phyloP scores from a whole-genome alignment of 768 basidiomycete genomes.

The Hydnum rufescens region DNA sequence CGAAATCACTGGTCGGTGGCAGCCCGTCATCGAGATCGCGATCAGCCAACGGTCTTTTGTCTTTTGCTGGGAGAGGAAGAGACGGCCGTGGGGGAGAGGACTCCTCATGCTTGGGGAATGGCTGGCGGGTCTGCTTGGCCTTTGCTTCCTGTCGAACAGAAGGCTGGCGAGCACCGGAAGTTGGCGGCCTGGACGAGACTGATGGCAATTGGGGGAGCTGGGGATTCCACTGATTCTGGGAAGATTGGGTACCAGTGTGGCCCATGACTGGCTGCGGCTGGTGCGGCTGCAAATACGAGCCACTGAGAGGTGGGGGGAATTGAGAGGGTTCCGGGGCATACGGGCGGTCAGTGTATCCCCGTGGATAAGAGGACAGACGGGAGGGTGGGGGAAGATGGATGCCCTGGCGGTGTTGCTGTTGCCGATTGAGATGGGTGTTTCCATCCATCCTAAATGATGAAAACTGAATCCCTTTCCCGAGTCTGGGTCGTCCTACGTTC shows the following conservation, averaged over 20 bases:
- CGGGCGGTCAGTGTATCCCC: no score
- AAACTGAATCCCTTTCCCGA: no score
- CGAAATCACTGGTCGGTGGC: constrained; percentile 83
- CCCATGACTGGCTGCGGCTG: not conserved
- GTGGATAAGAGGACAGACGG: not conserved
- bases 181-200: not conserved
- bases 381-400: not conserved
- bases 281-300: not conserved
- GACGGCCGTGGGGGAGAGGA: constrained; percentile 1
- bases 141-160: not conserved
- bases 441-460: not conserved
- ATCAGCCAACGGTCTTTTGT: not conserved
- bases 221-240: no score
- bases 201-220: not conserved
- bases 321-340: not conserved
- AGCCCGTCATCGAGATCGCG: constrained; percentile 42
- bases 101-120: not conserved
- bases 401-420: not conserved
- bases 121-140: not conserved
- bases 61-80: constrained; percentile 1
- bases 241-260: no score
- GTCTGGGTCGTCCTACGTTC: no score
- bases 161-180: not conserved
- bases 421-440: not conserved
- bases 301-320: not conserved